Base-by-base conservation (phyloP, 2,329 filamentous ascomycete genomes). In the Sclerotinia subarctica region DNA sequence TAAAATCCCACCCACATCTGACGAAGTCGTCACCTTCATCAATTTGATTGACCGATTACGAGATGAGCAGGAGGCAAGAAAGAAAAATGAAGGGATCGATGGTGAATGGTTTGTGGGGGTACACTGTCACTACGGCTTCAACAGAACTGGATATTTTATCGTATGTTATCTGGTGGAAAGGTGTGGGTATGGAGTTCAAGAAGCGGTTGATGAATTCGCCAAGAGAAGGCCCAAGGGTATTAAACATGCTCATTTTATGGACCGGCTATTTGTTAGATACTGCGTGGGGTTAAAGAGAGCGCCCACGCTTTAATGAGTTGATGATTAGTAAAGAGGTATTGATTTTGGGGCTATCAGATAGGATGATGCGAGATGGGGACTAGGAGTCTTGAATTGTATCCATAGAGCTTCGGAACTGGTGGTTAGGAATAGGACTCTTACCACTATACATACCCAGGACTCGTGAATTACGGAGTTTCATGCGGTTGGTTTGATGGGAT, bases 121-220 rank as follows among this genome's bases (percentile, higher is more conserved):
- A 0, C 94, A 98, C 77, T 98, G 94, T 75, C 94, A 98, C 76
- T 97, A 97, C 74, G 94, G 69, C 2, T 97, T 96, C 81, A 97
- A 98, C 77, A 86, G 94, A 29, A 97, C 94, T 0, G 94, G 94
- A 0, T 97, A 94, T 78, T 91, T 97, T 76, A 87, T 98, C 63
- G 90, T 92, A 44, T 93, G 89, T 75, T 98, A 97, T 76, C 82
- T 98, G n/a, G 89, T 97, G 19, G 93, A 97, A 80, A 83, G 88
- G 58, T 86, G 90, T 72, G 88, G 86, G 0, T 94, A 87, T 74
- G 82, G 81, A 29, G 86, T 97, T 2, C 86, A 91, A 74, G 87
- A 90, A 66, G 94, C 94, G 1, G 88, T 98, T 69, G 87, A 92
- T 64, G 85, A 88, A 69, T 98, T 98, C 80, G 88, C 88, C 24